Conservation (phyloP, 345 rosid species). For the Bretschneidera sinensis region DNA sequence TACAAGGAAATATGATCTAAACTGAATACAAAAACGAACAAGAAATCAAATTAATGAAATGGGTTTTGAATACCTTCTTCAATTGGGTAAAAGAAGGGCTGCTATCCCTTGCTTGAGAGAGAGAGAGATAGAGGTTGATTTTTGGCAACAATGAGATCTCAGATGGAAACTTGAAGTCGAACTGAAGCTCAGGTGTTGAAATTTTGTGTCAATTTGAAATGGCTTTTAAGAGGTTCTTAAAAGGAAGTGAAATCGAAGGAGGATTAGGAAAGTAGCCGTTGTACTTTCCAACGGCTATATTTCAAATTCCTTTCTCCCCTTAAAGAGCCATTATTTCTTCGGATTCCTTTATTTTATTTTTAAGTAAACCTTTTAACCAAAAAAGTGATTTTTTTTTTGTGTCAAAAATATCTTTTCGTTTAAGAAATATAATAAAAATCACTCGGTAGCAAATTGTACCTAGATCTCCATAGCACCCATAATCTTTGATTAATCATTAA, state of each 20-base stretch:
- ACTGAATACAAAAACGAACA: neutral
- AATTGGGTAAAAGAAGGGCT: neutral
- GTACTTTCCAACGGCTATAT: conserved; percentile 13
- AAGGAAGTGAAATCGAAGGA: neutral
- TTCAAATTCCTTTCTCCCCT: too few relatives aligned
- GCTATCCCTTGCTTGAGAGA: neutral
- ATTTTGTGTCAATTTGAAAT: neutral
- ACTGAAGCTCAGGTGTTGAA: neutral
- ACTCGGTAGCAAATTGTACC: too few relatives aligned
- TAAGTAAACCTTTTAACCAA: too few relatives aligned
- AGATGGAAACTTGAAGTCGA: neutral
- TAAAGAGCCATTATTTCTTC: too few relatives aligned
- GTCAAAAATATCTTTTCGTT: too few relatives aligned
- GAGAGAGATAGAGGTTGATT: neutral
- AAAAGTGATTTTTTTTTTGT: too few relatives aligned
- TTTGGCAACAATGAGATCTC: neutral
- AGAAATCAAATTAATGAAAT: neutral
- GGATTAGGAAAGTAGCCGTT: conserved; percentile 6
- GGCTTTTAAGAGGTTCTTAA: neutral
- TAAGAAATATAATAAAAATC: too few relatives aligned
- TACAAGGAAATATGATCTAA: neutral
- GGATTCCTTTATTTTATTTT: too few relatives aligned
- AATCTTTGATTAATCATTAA: too few relatives aligned
- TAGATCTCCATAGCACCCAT: too few relatives aligned
- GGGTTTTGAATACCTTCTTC: neutral